A percentile compares a stretch with the other conserved stretches of the same genome.
Evolutionary conservation across 768 basidiomycete genomes (phyloP).

Genomic region (Mycena leptocephala): DNA sequence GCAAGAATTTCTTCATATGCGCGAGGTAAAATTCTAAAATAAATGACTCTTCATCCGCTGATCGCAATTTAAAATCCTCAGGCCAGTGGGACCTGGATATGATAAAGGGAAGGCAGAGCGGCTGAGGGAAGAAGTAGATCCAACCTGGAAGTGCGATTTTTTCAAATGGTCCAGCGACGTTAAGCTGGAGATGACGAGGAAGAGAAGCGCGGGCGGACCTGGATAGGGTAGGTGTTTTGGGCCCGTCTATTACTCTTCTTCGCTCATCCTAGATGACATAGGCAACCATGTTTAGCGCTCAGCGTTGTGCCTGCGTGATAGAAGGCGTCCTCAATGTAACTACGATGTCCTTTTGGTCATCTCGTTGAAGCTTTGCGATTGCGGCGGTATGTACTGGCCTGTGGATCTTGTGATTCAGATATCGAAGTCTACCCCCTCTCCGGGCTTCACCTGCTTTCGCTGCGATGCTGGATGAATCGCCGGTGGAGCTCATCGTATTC

Average conservation of each 20-base stretch:
- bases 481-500: slow-evolving; percentile 29
- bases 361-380: slow-evolving; percentile 11
- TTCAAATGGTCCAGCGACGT: slow-evolving; percentile 92
- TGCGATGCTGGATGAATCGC: slow-evolving; percentile 9
- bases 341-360: not conserved
- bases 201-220: not conserved
- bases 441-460: not conserved
- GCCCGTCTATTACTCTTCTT: not conserved
- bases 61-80: slow-evolving; percentile 49
- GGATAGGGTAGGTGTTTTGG: slow-evolving; percentile 14
- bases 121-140: slow-evolving; percentile 84
- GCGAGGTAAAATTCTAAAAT: slow-evolving; percentile 71
- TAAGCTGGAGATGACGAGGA: slow-evolving; percentile 62
- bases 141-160: slow-evolving; percentile 81
- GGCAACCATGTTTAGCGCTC: not conserved
- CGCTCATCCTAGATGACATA: not conserved
- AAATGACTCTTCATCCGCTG: slow-evolving; percentile 9
- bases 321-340: not conserved
- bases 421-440: not conserved
- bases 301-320: not conserved
- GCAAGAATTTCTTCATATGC: slow-evolving; percentile 88
- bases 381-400: slow-evolving; percentile 12
- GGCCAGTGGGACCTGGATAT: slow-evolving; percentile 93
- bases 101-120: slow-evolving; percentile 84
- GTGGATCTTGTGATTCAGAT: too few relatives aligned